These are phyloP conservation scores for Colletotrichum sp. DNA, from an alignment of 2,329 filamentous ascomycete species.

Conservation along the genomic window DNA sequence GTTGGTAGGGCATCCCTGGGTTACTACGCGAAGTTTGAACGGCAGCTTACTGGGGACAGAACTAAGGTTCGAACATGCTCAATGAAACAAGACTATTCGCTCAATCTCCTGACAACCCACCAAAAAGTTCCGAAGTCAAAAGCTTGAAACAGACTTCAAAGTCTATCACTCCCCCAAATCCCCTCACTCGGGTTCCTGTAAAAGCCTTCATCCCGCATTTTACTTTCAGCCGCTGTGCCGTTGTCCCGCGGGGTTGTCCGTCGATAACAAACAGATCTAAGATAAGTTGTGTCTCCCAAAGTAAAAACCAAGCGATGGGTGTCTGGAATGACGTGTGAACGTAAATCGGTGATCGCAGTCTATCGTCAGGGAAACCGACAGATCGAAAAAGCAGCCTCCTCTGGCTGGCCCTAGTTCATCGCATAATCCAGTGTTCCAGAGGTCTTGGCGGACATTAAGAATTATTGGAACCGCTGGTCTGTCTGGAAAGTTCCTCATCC, in stretches of 20 bases:
- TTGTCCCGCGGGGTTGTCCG: background rate
- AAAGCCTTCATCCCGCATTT: background rate
- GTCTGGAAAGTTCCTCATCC: background rate
- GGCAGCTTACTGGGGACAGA: background rate
- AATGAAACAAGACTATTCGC: background rate
- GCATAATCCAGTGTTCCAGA: background rate
- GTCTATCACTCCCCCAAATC: background rate
- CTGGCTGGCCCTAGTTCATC: background rate
- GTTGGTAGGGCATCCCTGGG: background rate
- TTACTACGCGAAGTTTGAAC: background rate
- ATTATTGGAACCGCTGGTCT: background rate
- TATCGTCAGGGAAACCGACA: background rate
- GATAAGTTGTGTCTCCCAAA: conserved; percentile 1
- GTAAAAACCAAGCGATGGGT: background rate
- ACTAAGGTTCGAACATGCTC: background rate
- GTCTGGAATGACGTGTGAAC: background rate
- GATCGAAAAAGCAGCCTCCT: background rate
- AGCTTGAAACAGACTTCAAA: background rate
- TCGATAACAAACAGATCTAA: background rate
- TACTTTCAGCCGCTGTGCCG: background rate
- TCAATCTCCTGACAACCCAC: background rate
- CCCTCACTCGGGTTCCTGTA: background rate
- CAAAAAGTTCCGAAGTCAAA: background rate
- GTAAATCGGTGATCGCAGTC: background rate
- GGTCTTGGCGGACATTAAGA: background rate